Evolutionary conservation across 371 early-diverging fungal species (phyloP), one percentile per base, ranked within the genome.

Genomic region (Circinella minor): DNA sequence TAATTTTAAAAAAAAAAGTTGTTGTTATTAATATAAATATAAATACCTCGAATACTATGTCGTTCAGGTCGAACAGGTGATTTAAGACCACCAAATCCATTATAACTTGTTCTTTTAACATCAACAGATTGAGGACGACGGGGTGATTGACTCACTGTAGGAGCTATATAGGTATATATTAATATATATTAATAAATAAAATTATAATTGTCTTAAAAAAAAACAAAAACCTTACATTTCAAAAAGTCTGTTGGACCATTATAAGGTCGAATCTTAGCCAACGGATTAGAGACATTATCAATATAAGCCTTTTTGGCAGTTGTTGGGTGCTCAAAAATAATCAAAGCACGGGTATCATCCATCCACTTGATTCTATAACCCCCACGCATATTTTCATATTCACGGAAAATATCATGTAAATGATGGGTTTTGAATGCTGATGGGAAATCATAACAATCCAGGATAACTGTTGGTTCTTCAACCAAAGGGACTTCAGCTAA

Each of bases 301-400:
- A 76, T 71, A 61, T 76, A 76, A 0, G 76, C 76, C 46, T 70
- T 72, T 63, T 76, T 76, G 36, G 76, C 76, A 60, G 89, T 87
- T 27, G 89, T 83, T 11, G 88, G 84, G 57, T 89, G 88, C 60
- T 89, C 89, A 78, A 91, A 91, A 43, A 89, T 89, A 47, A 89
- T 89, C 61, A 91, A 76, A 27, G 91, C 92, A 61, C 91, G 85
- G 18, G 90, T 88, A 72, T 91, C 91, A 72, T 88, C 85, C 61
- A 90, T 76, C 92, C 92, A 91, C 73, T 91, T 91, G 73, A 91
- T 88, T 76, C 89, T 80, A 73, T 90, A 91, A 1, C 92, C 92
- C 46, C 92, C 92, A 63, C 86, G 85, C 67, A 81, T 77, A 57
- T 81, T 82, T 71, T 86, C 88, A 55, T 76, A 87, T n/a, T 82